Evolutionary conservation across 495 filamentous ascomycete genomes (phyloP), one percentile per base, ranked within the genome.

Genomic region (Penicillium maclennaniae): DNA sequence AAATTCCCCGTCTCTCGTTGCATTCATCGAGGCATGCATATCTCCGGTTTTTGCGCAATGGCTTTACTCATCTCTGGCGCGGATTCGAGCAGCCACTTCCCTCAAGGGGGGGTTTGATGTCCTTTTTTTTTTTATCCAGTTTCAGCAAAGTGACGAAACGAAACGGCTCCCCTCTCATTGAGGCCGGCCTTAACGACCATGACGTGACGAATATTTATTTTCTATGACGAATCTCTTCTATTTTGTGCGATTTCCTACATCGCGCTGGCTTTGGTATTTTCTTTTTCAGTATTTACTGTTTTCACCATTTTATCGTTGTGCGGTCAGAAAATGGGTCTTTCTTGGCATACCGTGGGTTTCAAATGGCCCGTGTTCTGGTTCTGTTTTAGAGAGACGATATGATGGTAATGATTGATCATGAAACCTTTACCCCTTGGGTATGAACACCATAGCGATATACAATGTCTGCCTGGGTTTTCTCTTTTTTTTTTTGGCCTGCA

Each of bases 161-260:
- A 44, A 46, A 36, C 23, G 27, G 27, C 14, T 26, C 14, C 31
- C 10, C 31, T 34, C 23, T 23, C 23, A 12, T 4, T 34, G 31
- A 31, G 10, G 3, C 14, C 31, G 9, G 31, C 31, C 31, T 34
- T 70, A 64, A 75, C 62, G 74, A 74, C 73, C 63, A 75, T 69
- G 72, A 77, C 70, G 68, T 65, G 54, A 77, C 74, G 74, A 77
- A 77, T 74, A 63, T 74, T 61, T 59, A n/a, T n/a, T 65, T 74
- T 60, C 58, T 74, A 59, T 66, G 43, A 66, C 63, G 63, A 66
- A 64, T 66, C 48, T 66, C 48, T 62, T 55, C 51, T 64, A 57
- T 66, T 61, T 61, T 66, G 54, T 53, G 47, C 53, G 45, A 54
- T 62, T 34, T 40, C 43, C 20, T 57, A 56, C 51, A 55, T 58